Evolutionary conservation across 768 basidiomycete species (phyloP).

Genomic region (Russula earlei): DNA sequence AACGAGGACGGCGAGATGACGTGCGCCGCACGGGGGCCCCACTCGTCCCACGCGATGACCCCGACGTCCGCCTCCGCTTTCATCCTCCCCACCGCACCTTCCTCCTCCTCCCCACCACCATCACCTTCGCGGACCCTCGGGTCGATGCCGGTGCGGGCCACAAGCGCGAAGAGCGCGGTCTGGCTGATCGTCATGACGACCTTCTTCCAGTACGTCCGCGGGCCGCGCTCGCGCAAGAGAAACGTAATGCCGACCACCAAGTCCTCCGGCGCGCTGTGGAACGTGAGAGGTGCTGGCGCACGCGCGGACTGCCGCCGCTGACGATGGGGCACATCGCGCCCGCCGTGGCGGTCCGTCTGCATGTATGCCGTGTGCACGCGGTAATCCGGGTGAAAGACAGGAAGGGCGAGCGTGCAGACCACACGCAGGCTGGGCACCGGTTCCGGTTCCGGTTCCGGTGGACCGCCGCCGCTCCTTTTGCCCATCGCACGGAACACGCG

Average conservation of each 20-base stretch:
- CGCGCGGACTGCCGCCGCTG: background rate
- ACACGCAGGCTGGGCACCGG: background rate
- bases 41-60: background rate
- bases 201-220: background rate
- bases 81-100: background rate
- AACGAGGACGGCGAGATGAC: slow-evolving; percentile 3
- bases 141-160: background rate
- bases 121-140: fast-evolving
- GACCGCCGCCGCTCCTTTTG: too few species aligned
- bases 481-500: background rate
- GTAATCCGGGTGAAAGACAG: background rate
- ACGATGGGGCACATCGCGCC: background rate
- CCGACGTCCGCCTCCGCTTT: too few species aligned
- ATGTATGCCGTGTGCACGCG: slow-evolving; percentile 13
- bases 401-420: slow-evolving; percentile 10
- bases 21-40: slow-evolving; percentile 4
- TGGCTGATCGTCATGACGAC: slow-evolving; percentile 10
- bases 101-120: background rate
- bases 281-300: background rate
- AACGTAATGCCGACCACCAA: slow-evolving; percentile 15
- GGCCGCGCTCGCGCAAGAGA: background rate
- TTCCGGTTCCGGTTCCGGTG: background rate
- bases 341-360: slow-evolving; percentile 8
- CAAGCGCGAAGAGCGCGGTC: slow-evolving; percentile 1
- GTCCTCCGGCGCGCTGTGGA: slow-evolving; percentile 13